phyloP scores from a whole-genome alignment of 2,329 filamentous ascomycete species.

The Sporothrix brunneoviolacea region DNA sequence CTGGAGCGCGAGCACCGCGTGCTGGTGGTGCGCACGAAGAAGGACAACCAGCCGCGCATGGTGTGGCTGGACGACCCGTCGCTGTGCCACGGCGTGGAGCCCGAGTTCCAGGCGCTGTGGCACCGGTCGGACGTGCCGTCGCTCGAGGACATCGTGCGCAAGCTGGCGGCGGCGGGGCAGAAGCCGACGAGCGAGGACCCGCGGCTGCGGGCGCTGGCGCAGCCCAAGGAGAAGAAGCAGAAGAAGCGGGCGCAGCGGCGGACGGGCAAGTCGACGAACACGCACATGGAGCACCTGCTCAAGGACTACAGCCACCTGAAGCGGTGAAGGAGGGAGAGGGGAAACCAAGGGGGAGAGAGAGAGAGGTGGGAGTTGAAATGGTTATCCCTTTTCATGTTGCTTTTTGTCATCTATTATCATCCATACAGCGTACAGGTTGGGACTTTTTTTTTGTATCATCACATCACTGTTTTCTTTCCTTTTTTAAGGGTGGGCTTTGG shows the following conservation, averaged over 20 bases:
- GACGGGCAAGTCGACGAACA: constrained; percentile 77
- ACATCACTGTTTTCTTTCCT: not conserved
- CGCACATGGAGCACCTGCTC: constrained; percentile 76
- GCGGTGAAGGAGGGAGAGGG: constrained; percentile 25
- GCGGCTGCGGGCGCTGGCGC: constrained; percentile 47
- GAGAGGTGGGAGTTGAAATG: no score
- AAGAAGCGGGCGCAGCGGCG: constrained; percentile 62
- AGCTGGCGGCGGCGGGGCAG: constrained; percentile 69
- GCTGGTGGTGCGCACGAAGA: constrained; percentile 83
- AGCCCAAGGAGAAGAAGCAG: constrained; percentile 61
- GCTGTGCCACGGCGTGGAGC: constrained; percentile 67
- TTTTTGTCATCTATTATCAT: no score
- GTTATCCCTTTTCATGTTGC: not conserved
- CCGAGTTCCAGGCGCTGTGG: constrained; percentile 81
- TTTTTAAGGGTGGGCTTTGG: not conserved
- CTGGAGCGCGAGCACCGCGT: constrained; percentile 75
- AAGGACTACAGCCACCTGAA: constrained; percentile 59
- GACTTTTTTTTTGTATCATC: not conserved
- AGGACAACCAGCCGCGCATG: constrained; percentile 78
- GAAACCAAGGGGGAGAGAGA: no score
- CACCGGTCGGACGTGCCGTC: constrained; percentile 70
- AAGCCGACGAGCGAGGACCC: constrained; percentile 81
- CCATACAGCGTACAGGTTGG: not conserved
- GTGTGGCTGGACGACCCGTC: constrained; percentile 85
- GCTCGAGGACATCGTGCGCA: constrained; percentile 67